These are phyloP conservation scores for Cladosporium sp. DNA, from an alignment of 2,329 filamentous ascomycete genomes.

Conservation along the genomic window DNA sequence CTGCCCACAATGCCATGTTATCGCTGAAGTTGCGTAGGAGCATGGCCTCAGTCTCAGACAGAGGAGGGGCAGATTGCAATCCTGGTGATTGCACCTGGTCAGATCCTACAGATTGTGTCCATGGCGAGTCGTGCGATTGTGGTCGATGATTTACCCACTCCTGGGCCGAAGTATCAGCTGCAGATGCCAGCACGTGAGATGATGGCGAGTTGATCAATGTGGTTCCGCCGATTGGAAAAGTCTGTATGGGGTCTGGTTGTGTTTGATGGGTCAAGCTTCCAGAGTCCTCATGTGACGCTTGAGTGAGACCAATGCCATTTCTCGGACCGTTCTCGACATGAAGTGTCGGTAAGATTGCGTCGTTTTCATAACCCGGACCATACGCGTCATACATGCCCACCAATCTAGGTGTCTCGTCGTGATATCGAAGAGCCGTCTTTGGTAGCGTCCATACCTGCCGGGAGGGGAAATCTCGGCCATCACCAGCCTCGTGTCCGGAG, in stretches of 20 bases:
- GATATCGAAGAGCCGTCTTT: slow-evolving; percentile 7
- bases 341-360: too few relatives aligned
- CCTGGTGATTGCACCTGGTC: neutral
- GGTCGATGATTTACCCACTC: neutral
- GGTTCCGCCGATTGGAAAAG: too few relatives aligned
- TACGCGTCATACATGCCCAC: slow-evolving; percentile 1
- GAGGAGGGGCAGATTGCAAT: neutral
- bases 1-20: slow-evolving; percentile 16
- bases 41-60: slow-evolving; percentile 12
- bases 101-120: slow-evolving; percentile 4
- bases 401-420: slow-evolving; percentile 10
- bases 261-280: too few relatives aligned
- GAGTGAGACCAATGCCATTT: too few relatives aligned
- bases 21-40: slow-evolving; percentile 15
- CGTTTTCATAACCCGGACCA: too few relatives aligned
- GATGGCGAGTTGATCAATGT: too few relatives aligned
- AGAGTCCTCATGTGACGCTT: too few relatives aligned
- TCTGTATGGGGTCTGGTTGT: too few relatives aligned
- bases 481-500: slow-evolving; percentile 2
- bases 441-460: slow-evolving; percentile 7
- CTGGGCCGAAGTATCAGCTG: too few relatives aligned
- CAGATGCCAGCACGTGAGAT: too few relatives aligned
- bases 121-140: neutral
- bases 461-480: neutral
- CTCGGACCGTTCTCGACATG: too few relatives aligned